Conservation (phyloP, 176 grass and related monocot genomes). For the Alloteropsis semialata region DNA sequence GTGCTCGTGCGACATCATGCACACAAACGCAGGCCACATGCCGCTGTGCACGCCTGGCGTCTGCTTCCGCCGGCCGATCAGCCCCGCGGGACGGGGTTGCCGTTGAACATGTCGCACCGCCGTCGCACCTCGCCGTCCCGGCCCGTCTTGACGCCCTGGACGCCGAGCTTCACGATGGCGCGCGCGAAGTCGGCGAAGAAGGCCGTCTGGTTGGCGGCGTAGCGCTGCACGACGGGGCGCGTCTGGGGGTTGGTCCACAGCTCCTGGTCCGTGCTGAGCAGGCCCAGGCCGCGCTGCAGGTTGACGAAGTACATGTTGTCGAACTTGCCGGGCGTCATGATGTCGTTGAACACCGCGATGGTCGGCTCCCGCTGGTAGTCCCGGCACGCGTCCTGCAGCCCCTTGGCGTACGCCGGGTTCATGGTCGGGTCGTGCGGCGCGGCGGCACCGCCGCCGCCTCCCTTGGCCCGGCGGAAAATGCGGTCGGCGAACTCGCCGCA, state of each 20-base stretch:
- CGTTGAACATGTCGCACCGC: conserved; percentile 48
- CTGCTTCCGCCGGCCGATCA: not conserved
- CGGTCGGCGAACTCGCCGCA: conserved; percentile 56
- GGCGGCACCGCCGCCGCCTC: not conserved
- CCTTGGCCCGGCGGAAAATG: conserved; percentile 24
- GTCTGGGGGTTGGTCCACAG: conserved; percentile 30
- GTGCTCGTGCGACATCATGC: not conserved
- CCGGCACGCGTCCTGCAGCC: conserved; percentile 20
- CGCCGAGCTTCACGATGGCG: conserved; percentile 43
- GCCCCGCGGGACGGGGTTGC: not conserved
- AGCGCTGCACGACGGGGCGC: conserved; percentile 31
- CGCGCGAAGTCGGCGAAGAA: conserved; percentile 49
- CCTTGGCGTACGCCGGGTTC: conserved; percentile 31
- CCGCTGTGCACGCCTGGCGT: not conserved
- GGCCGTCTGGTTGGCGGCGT: conserved; percentile 36
- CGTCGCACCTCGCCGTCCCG: conserved; percentile 46
- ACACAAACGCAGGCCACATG: not conserved
- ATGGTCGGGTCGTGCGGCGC: conserved; percentile 37
- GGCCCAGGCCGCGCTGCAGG: conserved; percentile 34
- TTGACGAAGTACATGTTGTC: conserved; percentile 67
- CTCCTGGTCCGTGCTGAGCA: conserved; percentile 39
- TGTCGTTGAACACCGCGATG: conserved; percentile 58
- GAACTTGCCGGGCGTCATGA: conserved; percentile 68
- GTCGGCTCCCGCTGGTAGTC: conserved; percentile 35
- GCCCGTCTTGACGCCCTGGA: conserved; percentile 32